Percentiles rank a stretch among this genome's conserved stretches.
Conservation (phyloP, 139 green algal genomes). For the Micractinium conductrix region DNA sequence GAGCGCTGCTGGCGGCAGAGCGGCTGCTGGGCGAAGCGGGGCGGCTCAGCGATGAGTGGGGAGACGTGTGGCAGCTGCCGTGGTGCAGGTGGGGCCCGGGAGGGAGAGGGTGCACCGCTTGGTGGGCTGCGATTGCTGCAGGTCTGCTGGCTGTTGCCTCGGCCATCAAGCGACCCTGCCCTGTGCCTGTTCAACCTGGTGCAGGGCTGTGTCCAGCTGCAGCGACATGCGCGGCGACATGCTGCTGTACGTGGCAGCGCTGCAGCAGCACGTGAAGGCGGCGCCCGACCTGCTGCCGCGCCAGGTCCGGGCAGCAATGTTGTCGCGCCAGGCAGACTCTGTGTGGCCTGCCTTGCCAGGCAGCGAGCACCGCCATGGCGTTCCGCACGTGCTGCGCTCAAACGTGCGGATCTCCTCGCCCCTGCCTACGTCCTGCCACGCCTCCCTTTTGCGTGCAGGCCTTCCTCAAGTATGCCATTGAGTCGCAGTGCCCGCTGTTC, state of each 20-base stretch:
- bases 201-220: constrained; percentile 35
- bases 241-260: constrained; percentile 57
- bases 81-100: constrained; percentile 49
- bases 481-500: constrained; percentile 67
- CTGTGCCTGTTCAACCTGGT: neutral
- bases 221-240: constrained; percentile 49
- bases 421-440: neutral
- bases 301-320: constrained; percentile 4
- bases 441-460: constrained; percentile 1
- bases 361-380: neutral
- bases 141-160: neutral
- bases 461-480: constrained; percentile 60
- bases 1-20: constrained; percentile 48
- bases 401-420: neutral
- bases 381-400: neutral
- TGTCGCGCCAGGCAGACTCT: neutral
- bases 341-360: neutral
- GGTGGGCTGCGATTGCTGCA: neutral
- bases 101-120: neutral
- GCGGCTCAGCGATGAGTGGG: constrained; percentile 49
- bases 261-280: constrained; percentile 59
- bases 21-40: constrained; percentile 33
- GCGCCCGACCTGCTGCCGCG: constrained; percentile 54
- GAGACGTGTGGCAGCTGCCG: constrained; percentile 43
- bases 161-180: neutral